A percentile compares a stretch with the other conserved stretches of the same genome.
Conservation (phyloP, 495 filamentous ascomycete species). For the Podospora didyma region DNA sequence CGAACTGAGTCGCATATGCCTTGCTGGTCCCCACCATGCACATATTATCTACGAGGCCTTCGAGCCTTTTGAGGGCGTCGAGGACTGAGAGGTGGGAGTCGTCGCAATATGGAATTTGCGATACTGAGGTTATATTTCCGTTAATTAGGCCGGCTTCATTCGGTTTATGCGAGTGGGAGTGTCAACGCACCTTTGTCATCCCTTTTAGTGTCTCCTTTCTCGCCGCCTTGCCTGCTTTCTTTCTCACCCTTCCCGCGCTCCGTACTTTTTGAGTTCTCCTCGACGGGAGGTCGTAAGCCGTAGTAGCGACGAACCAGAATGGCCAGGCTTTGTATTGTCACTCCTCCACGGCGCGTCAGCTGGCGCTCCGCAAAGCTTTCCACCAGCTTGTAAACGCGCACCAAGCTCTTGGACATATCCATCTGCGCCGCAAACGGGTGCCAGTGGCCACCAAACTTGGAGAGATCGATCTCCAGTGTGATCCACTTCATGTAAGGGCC, state of each 20-base stretch:
- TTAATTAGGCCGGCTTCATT: background rate
- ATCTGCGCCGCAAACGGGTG: constrained; percentile 6
- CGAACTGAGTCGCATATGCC: constrained; percentile 13
- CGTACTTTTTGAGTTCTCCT: background rate
- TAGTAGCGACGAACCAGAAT: constrained; percentile 26
- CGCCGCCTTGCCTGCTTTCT: background rate
- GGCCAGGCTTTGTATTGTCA: constrained; percentile 16
- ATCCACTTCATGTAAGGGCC: constrained; percentile 24
- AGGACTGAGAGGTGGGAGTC: constrained; percentile 17
- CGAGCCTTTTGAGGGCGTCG: constrained; percentile 19
- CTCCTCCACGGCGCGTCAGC: constrained; percentile 4
- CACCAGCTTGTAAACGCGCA: constrained; percentile 6
- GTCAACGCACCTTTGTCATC: no score
- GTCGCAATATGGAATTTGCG: constrained; percentile 12
- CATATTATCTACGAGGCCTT: constrained; percentile 13
- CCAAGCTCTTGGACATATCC: constrained; percentile 6
- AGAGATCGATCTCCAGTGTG: constrained; percentile 28
- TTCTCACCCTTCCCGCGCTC: background rate
- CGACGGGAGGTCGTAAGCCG: constrained; percentile 12
- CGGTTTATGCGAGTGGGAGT: no score
- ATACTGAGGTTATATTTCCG: background rate
- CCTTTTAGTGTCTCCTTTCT: background rate
- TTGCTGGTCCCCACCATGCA: constrained; percentile 22
- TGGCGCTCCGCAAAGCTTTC: constrained; percentile 16
- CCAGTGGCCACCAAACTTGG: constrained; percentile 19